Base-by-base conservation (phyloP, 495 filamentous ascomycete genomes). In the Penicillium paradoxum region DNA sequence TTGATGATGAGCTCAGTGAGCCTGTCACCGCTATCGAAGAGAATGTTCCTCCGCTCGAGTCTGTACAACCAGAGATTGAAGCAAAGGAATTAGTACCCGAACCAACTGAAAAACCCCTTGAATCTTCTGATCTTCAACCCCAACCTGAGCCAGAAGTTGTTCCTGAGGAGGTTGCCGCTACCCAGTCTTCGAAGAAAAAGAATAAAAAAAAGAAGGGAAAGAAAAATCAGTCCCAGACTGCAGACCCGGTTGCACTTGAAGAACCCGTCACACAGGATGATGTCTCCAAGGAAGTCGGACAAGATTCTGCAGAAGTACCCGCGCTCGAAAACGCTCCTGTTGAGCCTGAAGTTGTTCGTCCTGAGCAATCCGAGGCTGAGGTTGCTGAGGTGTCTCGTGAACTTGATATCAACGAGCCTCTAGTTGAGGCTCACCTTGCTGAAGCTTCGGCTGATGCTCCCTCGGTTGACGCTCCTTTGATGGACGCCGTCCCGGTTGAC, bases 201-300 rank as follows among this genome's bases (percentile, higher is more conserved):
- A 70, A 66, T 53, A 70, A 72, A 33, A 71, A 70, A 45, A 68
- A 69, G 24, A 72, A 66, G 55, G 59, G 59, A 21, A 70, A 71
- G 57, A 70, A 71, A 57, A 58, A 54, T 13, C 62, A 59, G 19
- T 42, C 21, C 15, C 56, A 68, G 15, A 68, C 50, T 41, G 44
- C 1, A 3, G 22, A 59, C 25, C 62, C 66, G n/a, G 10, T 18
- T 22, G 39, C 22, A 4, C 34, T 37, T 39, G 36, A 52, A 22
- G 45, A 48, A 15, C 19, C 8, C 1, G 2, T 1, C 19, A 11
- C n/a, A 2, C 29, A 47, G 22, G 29, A 42, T 19, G 24, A 49
- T 18, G n/a, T 6, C 4, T 13, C 33, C 1, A 19, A 38, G 34
- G 34, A 40, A 11, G 42, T 51, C 3, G 52, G 49, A 8, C 45